These are phyloP conservation scores for Fusarium protoensiforme DNA, from an alignment of 2,329 filamentous ascomycete genomes.

Conservation along the genomic window DNA sequence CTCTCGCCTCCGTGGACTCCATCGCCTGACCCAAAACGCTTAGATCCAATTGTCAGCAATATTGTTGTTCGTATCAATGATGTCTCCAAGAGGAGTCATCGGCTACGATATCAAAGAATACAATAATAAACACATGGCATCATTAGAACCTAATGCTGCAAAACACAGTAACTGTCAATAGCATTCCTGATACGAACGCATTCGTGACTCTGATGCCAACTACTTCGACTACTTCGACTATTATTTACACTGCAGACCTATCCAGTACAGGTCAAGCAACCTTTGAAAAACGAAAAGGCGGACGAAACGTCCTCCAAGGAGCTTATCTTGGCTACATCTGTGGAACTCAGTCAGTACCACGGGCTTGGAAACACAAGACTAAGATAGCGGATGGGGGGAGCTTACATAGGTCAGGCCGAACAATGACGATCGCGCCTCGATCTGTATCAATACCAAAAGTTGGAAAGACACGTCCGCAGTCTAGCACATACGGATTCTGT, in stretches of 20 bases:
- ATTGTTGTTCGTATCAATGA: too few relatives aligned
- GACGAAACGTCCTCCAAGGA: accelerated
- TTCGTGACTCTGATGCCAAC: too few relatives aligned
- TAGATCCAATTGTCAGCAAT: too few relatives aligned
- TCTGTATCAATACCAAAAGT: conserved; percentile 24
- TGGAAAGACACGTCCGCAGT: conserved; percentile 11
- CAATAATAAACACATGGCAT: too few relatives aligned
- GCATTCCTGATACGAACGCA: too few relatives aligned
- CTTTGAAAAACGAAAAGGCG: conserved; percentile 5
- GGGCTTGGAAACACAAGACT: accelerated
- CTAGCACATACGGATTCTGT: conserved; percentile 17
- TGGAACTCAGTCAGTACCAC: accelerated
- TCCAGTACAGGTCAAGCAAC: background rate
- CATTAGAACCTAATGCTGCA: too few relatives aligned
- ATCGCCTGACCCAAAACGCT: too few relatives aligned
- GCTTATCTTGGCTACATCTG: conserved; percentile 23
- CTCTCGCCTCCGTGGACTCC: too few relatives aligned
- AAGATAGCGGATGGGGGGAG: accelerated
- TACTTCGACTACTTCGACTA: too few relatives aligned
- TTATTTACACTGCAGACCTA: background rate
- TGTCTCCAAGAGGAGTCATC: too few relatives aligned
- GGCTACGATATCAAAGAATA: too few relatives aligned
- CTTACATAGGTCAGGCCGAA: conserved; percentile 37
- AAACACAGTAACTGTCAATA: too few relatives aligned
- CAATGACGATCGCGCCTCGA: conserved; percentile 19